Conservation (phyloP, 75 land plant species). For the Azolla pinnata region DNA sequence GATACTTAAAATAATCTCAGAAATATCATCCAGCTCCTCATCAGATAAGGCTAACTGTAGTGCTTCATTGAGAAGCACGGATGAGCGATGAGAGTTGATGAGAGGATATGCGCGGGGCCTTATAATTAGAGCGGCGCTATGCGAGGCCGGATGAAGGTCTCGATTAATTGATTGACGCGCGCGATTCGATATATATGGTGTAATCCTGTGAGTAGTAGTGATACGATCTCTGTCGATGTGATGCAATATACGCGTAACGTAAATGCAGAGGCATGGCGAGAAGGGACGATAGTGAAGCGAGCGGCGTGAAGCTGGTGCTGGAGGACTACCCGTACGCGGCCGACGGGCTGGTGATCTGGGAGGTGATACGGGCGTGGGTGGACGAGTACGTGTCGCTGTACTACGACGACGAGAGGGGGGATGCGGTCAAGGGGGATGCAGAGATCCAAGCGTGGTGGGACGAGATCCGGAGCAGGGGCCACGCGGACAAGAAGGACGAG, state of each 20-base stretch:
- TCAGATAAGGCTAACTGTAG: no score
- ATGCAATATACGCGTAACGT: neutral
- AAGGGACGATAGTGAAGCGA: constrained; percentile 48
- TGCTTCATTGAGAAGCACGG: no score
- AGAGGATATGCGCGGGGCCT: no score
- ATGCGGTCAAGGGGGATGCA: constrained; percentile 30
- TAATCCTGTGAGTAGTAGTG: no score
- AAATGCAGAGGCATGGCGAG: constrained; percentile 73
- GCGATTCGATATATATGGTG: no score
- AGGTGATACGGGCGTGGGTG: constrained; percentile 52
- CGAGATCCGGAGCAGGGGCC: constrained; percentile 62
- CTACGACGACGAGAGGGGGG: constrained; percentile 39
- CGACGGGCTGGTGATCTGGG: constrained; percentile 90
- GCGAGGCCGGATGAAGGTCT: no score
- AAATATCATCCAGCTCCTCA: no score
- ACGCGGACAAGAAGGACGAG: constrained; percentile 50
- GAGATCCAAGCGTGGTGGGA: constrained; percentile 90
- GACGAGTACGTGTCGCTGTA: constrained; percentile 37
- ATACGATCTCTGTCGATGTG: neutral
- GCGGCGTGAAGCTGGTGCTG: constrained; percentile 56
- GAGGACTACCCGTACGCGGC: constrained; percentile 92
- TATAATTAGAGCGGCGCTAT: no score
- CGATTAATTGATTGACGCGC: no score
- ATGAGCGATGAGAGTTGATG: no score
- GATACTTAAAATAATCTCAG: no score